phyloP scores from a whole-genome alignment of 352 stramenopile species.

The Globisporangium abappressorium region DNA sequence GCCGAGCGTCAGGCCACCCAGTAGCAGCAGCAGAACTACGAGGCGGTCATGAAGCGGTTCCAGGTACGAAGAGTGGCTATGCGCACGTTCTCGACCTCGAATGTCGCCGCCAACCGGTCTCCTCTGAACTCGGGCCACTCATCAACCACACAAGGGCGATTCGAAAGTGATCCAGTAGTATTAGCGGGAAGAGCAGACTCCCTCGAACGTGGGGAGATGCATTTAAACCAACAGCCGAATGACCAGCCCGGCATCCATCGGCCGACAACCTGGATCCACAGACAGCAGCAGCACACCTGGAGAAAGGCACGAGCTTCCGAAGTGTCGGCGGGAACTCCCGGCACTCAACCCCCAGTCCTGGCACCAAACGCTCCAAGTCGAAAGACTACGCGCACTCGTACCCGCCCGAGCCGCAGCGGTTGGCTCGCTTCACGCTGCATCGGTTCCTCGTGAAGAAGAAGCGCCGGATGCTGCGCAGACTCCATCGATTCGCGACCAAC shows the following conservation, averaged over 20 bases:
- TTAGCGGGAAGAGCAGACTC: neutral
- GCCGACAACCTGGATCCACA: neutral
- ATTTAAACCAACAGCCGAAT: neutral
- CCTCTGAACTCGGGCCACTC: neutral
- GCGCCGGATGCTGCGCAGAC: neutral
- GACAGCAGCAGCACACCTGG: too few species aligned
- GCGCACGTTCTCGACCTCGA: slow-evolving; percentile 7
- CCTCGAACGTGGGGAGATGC: neutral
- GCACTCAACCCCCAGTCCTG: neutral
- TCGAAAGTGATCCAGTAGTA: neutral
- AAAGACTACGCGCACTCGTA: neutral
- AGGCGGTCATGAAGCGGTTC: slow-evolving; percentile 8
- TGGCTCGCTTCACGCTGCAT: neutral
- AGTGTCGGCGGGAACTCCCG: neutral
- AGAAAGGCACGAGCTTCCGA: neutral
- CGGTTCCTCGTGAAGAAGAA: neutral
- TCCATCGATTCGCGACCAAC: neutral
- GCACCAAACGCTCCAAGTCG: neutral
- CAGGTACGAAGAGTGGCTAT: slow-evolving; percentile 2
- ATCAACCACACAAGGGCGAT: neutral
- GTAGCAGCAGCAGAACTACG: slow-evolving; percentile 6
- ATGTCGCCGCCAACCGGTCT: neutral
- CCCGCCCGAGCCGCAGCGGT: neutral
- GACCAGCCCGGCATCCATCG: neutral
- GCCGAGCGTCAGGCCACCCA: neutral